phyloP scores from a whole-genome alignment of 768 basidiomycete species.

The Suillus sp. region DNA sequence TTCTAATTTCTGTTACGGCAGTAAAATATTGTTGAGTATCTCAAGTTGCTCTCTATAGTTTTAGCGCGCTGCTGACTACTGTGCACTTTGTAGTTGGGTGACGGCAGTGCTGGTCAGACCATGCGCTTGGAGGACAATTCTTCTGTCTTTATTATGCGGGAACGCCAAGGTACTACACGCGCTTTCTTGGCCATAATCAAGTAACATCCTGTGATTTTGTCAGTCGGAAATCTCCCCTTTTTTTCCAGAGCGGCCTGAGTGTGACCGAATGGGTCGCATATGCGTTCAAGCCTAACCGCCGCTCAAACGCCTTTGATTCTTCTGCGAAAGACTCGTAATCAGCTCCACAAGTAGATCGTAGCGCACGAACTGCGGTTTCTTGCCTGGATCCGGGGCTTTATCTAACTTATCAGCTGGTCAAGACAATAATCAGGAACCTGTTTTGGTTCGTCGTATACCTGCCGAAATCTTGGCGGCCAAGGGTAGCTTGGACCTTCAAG shows the following conservation, averaged over 20 bases:
- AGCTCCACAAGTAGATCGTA: not conserved
- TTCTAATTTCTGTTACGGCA: not conserved
- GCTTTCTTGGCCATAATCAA: not conserved
- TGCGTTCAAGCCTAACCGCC: not conserved
- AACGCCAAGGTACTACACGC: not conserved
- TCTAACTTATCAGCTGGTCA: slow-evolving; percentile 14
- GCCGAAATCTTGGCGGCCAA: slow-evolving; percentile 17
- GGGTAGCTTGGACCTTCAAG: slow-evolving; percentile 12
- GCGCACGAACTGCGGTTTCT: slow-evolving; percentile 18
- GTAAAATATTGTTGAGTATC: not conserved
- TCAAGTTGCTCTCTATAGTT: not conserved
- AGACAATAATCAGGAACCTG: slow-evolving; percentile 13
- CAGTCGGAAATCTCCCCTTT: no score
- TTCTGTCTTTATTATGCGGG: not conserved
- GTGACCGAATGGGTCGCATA: not conserved
- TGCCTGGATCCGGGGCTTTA: slow-evolving; percentile 16
- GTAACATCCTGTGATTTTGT: not conserved
- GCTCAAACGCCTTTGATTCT: not conserved
- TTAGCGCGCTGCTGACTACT: not conserved
- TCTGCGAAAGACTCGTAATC: not conserved
- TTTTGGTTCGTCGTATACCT: slow-evolving; percentile 19
- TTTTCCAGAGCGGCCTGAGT: not conserved
- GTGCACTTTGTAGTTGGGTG: not conserved
- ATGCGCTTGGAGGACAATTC: not conserved
- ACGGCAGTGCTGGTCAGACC: not conserved